Conservation (phyloP, 495 filamentous ascomycete genomes). For the Tuber indicum region DNA sequence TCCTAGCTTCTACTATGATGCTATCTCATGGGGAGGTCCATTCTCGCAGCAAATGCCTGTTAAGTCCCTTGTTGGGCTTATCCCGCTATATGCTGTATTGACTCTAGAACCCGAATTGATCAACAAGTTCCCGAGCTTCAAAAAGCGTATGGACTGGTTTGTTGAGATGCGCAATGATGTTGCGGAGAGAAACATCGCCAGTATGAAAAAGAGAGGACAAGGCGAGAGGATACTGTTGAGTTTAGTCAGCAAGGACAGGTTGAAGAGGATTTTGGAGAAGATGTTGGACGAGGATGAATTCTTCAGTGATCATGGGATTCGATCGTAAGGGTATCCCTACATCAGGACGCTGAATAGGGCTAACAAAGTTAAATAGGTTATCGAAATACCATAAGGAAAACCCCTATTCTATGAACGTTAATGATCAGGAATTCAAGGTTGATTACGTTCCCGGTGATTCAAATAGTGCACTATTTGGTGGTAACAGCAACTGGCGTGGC, state of each 20-base stretch:
- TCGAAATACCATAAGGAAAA: slow-evolving; percentile 88
- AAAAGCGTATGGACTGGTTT: slow-evolving; percentile 87
- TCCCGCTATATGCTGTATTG: slow-evolving; percentile 83
- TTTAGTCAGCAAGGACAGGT: slow-evolving; percentile 79
- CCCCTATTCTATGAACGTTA: slow-evolving; percentile 92
- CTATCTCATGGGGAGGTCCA: slow-evolving; percentile 88
- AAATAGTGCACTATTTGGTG: slow-evolving; percentile 85
- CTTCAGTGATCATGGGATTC: slow-evolving; percentile 79
- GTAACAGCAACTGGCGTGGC: slow-evolving; percentile 93
- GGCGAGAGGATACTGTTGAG: slow-evolving; percentile 76
- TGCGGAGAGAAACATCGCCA: slow-evolving; percentile 85
- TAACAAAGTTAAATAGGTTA: slow-evolving; percentile 44
- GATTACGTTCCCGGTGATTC: slow-evolving; percentile 90
- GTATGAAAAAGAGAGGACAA: slow-evolving; percentile 80
- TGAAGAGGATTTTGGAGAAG: slow-evolving; percentile 74
- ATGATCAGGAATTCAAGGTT: slow-evolving; percentile 81
- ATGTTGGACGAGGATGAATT: slow-evolving; percentile 97
- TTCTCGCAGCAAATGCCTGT: slow-evolving; percentile 89
- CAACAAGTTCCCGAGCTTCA: slow-evolving; percentile 88
- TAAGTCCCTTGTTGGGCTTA: slow-evolving; percentile 82
- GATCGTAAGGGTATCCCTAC: slow-evolving; percentile 49
- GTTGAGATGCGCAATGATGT: slow-evolving; percentile 76
- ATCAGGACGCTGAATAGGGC: neutral
- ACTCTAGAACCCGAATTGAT: slow-evolving; percentile 91
- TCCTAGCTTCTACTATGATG: slow-evolving; percentile 85